These are phyloP conservation scores for Boletus rubescentipes DNA, from an alignment of 768 basidiomycete species.

Conservation along the genomic window DNA sequence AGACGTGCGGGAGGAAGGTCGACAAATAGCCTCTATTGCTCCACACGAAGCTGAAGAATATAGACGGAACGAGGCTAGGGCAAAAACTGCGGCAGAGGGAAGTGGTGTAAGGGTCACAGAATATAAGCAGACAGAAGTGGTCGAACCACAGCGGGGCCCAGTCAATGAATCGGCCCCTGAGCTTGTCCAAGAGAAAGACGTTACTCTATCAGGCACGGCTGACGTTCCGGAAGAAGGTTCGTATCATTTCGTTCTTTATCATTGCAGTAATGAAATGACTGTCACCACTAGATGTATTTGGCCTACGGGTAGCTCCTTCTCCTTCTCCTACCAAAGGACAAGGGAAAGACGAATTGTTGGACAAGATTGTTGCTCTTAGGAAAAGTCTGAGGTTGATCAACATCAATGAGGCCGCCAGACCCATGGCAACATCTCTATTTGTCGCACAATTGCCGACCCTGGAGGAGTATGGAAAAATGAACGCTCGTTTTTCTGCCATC, in stretches of 20 bases:
- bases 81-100: background rate
- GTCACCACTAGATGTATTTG: conserved; percentile 55
- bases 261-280: conserved; percentile 8
- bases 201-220: background rate
- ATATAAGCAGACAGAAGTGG: conserved; percentile 1
- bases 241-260: conserved; percentile 1
- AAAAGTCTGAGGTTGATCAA: conserved; percentile 61
- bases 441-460: conserved; percentile 51
- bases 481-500: conserved; percentile 46
- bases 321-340: conserved; percentile 34
- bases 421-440: conserved; percentile 32
- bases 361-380: conserved; percentile 51
- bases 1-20: background rate
- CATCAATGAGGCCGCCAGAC: conserved; percentile 53
- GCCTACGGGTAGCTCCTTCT: conserved; percentile 39
- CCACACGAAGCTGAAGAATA: conserved; percentile 1
- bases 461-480: conserved; percentile 48
- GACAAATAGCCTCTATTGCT: background rate
- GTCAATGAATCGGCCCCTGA: background rate
- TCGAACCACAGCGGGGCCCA: background rate
- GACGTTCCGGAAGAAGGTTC: conserved; percentile 25
- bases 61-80: background rate
- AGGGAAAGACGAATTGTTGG: conserved; percentile 46
- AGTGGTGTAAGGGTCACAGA: background rate
- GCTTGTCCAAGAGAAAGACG: background rate